A percentile compares a stretch with the other conserved stretches of the same genome.
These are phyloP conservation scores for Mortierella sp. DNA, from an alignment of 371 early-diverging fungal species.

Conservation along the genomic window DNA sequence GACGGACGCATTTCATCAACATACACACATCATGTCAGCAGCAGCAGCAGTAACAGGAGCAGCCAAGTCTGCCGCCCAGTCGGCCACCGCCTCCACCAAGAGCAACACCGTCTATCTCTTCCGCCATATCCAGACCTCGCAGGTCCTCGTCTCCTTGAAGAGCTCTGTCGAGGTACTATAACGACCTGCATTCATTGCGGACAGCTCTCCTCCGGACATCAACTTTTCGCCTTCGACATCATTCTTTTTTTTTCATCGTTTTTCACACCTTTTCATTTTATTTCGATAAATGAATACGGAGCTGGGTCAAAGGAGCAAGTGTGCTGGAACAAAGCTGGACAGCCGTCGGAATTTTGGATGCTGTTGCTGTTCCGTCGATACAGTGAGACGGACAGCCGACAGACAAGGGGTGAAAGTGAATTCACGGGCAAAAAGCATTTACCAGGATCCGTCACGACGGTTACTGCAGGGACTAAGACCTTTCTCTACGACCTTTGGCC, in stretches of 20 bases:
- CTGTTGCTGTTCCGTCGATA: too few species aligned
- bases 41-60: conserved; percentile 46
- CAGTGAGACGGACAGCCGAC: too few species aligned
- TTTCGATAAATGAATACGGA: too few species aligned
- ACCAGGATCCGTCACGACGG: too few species aligned
- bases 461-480: too few species aligned
- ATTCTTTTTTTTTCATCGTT: background rate
- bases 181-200: background rate
- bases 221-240: background rate
- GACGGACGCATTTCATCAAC: background rate
- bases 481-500: too few species aligned
- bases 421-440: too few species aligned
- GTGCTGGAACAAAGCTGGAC: too few species aligned
- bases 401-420: too few species aligned
- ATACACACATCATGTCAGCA: conserved; percentile 40
- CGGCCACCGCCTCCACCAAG: background rate
- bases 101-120: conserved; percentile 65
- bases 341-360: too few species aligned
- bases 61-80: conserved; percentile 28
- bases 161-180: conserved; percentile 48
- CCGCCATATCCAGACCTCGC: conserved; percentile 73
- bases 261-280: too few species aligned
- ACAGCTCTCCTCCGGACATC: background rate
- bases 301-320: too few species aligned
- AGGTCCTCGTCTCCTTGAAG: conserved; percentile 65